Evolutionary conservation across 2,329 filamentous ascomycete species (phyloP).

Genomic region (Colletotrichum liriopes): DNA sequence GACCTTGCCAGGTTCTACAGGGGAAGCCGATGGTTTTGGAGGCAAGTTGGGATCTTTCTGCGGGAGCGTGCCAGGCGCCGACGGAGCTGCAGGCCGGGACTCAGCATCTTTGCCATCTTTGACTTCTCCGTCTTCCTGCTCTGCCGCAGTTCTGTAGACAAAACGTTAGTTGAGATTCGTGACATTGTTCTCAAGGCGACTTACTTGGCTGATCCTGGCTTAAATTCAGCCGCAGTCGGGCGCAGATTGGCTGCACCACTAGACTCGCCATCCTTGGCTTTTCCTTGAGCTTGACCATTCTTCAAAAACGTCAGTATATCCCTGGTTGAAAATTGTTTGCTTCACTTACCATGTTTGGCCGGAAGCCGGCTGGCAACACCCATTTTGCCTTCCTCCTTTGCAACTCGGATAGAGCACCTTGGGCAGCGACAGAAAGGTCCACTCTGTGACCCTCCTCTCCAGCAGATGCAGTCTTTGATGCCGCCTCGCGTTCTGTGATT

Average conservation of each 20-base stretch:
- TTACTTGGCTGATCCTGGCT: constrained; percentile 64
- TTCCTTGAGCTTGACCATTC: constrained; percentile 58
- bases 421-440: constrained; percentile 83
- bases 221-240: constrained; percentile 76
- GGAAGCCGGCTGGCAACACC: constrained; percentile 83
- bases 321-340: constrained; percentile 44
- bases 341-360: constrained; percentile 71
- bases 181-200: constrained; percentile 28
- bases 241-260: constrained; percentile 62
- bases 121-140: constrained; percentile 82
- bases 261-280: constrained; percentile 57
- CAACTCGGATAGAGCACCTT: constrained; percentile 79
- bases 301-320: constrained; percentile 53
- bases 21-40: constrained; percentile 39
- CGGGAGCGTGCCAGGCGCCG: constrained; percentile 8
- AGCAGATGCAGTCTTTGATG: constrained; percentile 62
- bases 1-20: constrained; percentile 47
- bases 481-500: constrained; percentile 75
- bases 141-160: constrained; percentile 51
- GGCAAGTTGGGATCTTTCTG: constrained; percentile 42
- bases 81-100: constrained; percentile 13
- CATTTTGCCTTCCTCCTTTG: constrained; percentile 77
- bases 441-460: constrained; percentile 74
- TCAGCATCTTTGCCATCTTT: constrained; percentile 63
- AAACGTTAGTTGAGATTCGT: not conserved